Evolutionary conservation across 1,284 basidiomycete species (phyloP).

Genomic region (Pseudozyma hubeiensis): DNA sequence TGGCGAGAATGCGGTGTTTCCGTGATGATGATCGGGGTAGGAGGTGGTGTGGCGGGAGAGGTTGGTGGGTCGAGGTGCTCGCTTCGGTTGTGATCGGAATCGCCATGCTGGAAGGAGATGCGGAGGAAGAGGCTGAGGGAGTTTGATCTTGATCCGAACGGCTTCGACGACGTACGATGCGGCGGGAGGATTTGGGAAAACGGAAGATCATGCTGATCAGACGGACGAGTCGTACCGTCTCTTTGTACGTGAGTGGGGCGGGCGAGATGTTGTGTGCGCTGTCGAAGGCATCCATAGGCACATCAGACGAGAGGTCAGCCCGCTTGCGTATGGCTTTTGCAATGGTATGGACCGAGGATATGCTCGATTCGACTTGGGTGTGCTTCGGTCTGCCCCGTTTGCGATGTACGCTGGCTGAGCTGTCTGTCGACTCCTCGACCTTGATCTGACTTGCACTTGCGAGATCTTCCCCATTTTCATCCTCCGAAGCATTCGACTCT

Average conservation of each 20-base stretch:
- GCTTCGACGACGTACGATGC: constrained; percentile 16
- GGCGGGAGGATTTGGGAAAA: constrained; percentile 37
- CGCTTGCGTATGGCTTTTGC: constrained; percentile 17
- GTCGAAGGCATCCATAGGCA: not conserved
- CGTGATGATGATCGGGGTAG: not conserved
- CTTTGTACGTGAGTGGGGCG: constrained; percentile 36
- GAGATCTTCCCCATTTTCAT: not conserved
- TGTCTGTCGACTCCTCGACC: not conserved
- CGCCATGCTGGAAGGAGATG: not conserved
- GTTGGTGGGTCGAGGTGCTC: constrained; percentile 11
- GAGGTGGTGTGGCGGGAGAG: not conserved
- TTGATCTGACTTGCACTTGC: not conserved
- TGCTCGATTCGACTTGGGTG: not conserved
- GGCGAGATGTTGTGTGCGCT: not conserved
- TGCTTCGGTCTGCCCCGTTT: not conserved
- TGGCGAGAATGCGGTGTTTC: constrained; percentile 28
- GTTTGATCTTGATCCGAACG: not conserved
- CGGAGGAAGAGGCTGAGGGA: not conserved
- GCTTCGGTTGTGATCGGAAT: not conserved
- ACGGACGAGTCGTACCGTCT: constrained; percentile 38
- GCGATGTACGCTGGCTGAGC: not conserved
- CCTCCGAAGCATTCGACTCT: constrained; percentile 8
- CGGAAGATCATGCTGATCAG: constrained; percentile 44
- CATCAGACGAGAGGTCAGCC: not conserved
- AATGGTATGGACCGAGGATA: constrained; percentile 13